A percentile compares a stretch with the other conserved stretches of the same genome.
Evolutionary conservation across 1,284 basidiomycete genomes (phyloP).

Genomic region (Neolentinus lepideus): DNA sequence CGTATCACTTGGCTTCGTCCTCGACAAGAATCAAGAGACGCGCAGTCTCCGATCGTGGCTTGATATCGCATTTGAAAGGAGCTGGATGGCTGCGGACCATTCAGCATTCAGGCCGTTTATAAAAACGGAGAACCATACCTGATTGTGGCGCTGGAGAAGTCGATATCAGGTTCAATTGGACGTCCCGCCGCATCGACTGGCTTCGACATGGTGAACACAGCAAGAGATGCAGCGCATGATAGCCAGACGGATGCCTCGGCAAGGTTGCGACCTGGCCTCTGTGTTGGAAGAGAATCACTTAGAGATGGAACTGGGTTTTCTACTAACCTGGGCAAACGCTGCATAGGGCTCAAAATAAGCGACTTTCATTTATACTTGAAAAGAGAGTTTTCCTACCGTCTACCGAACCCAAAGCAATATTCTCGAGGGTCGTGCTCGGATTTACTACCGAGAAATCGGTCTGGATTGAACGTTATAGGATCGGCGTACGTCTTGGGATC

Average conservation of each 20-base stretch:
- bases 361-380: too few species aligned
- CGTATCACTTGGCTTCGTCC: too few species aligned
- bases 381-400: neutral
- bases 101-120: too few species aligned
- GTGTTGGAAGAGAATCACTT: neutral
- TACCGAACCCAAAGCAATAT: neutral
- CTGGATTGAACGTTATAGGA: conserved; percentile 13
- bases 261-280: neutral
- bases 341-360: neutral
- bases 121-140: neutral
- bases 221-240: neutral
- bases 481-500: conserved; percentile 11
- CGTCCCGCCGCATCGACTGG: conserved; percentile 25
- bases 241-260: conserved; percentile 1
- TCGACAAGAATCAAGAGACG: neutral
- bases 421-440: conserved; percentile 3
- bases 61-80: neutral
- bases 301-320: neutral
- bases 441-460: conserved; percentile 12
- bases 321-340: neutral
- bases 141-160: neutral
- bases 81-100: neutral
- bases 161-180: conserved; percentile 32
- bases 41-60: neutral
- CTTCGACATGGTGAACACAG: conserved; percentile 2